A percentile compares a stretch with the other conserved stretches of the same genome.
Conservation (phyloP, 2,329 filamentous ascomycete genomes). For the Byssoonygena ceratinophila region DNA sequence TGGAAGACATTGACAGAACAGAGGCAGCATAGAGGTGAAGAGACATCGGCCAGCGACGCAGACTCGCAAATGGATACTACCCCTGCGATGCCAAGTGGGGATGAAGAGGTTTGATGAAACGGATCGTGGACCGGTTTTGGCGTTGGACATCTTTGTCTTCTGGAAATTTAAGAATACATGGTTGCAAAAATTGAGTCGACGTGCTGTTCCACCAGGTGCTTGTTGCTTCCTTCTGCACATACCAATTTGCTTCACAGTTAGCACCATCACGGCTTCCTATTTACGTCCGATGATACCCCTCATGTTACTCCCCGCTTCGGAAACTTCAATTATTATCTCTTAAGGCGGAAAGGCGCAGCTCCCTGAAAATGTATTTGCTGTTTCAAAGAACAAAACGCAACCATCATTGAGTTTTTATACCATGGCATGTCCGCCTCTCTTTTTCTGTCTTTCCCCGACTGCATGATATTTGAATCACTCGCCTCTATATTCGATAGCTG, state of each 20-base stretch:
- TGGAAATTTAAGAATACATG: not conserved
- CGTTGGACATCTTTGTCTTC: no score
- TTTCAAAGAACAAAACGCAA: not conserved
- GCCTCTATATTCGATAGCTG: not conserved
- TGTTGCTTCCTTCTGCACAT: not conserved
- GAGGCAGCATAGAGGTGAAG: not conserved
- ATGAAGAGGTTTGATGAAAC: not conserved
- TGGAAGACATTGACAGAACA: conserved; percentile 52
- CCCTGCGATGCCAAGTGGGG: not conserved
- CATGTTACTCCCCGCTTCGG: no score
- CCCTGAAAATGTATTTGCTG: not conserved
- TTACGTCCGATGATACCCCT: not conserved
- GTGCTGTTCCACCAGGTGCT: not conserved
- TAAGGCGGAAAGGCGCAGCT: not conserved
- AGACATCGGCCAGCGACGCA: not conserved
- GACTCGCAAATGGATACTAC: not conserved
- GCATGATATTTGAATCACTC: not conserved
- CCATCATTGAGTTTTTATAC: no score
- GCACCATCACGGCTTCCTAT: not conserved
- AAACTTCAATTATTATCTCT: not conserved
- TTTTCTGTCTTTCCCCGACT: no score
- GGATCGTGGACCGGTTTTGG: not conserved
- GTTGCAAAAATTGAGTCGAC: not conserved
- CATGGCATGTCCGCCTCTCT: not conserved
- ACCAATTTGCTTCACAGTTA: not conserved